Percentiles rank a stretch among this genome's conserved stretches.
phyloP scores from a whole-genome alignment of 805 yeast genomes.

The Saturnispora besseyi region DNA sequence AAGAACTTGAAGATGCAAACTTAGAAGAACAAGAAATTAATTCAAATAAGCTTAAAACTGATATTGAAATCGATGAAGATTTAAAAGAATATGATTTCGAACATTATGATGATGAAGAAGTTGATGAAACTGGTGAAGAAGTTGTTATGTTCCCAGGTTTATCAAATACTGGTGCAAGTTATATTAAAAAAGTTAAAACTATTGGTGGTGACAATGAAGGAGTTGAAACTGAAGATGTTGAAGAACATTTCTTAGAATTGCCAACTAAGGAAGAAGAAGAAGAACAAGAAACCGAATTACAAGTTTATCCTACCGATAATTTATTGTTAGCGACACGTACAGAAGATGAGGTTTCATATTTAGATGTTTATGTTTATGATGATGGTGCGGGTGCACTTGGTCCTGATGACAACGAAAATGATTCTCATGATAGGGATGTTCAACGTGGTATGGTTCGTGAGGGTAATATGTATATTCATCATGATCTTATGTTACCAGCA shows the following conservation, averaged over 20 bases:
- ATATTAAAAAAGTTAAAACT: slow-evolving; percentile 38
- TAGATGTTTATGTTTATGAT: slow-evolving; percentile 91
- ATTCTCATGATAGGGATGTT: slow-evolving; percentile 60
- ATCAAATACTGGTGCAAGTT: slow-evolving; percentile 48
- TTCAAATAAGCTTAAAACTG: slow-evolving; percentile 33
- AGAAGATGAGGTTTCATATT: slow-evolving; percentile 86
- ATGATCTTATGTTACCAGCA: slow-evolving; percentile 93
- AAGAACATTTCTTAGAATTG: slow-evolving; percentile 55
- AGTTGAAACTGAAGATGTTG: slow-evolving; percentile 28
- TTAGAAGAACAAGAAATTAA: slow-evolving; percentile 9
- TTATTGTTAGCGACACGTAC: slow-evolving; percentile 87
- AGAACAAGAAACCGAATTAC: slow-evolving; percentile 78
- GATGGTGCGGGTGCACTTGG: slow-evolving; percentile 71
- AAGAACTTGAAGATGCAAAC: slow-evolving; percentile 13
- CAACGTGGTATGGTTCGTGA: slow-evolving; percentile 67
- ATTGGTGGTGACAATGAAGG: slow-evolving; percentile 36
- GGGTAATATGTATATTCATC: slow-evolving; percentile 81
- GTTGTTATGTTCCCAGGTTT: slow-evolving; percentile 67
- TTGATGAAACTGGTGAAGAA: slow-evolving; percentile 44
- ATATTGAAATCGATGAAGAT: slow-evolving; percentile 69
- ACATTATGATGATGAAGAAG: slow-evolving; percentile 64
- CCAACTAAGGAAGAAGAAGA: slow-evolving; percentile 54
- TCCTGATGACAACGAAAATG: slow-evolving; percentile 52
- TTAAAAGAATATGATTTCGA: slow-evolving; percentile 83
- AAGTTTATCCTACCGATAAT: slow-evolving; percentile 84